A percentile compares a stretch with the other conserved stretches of the same genome.
Evolutionary conservation across 2,329 filamentous ascomycete genomes (phyloP).

Genomic region (Aspergillus brunneoviolaceus): DNA sequence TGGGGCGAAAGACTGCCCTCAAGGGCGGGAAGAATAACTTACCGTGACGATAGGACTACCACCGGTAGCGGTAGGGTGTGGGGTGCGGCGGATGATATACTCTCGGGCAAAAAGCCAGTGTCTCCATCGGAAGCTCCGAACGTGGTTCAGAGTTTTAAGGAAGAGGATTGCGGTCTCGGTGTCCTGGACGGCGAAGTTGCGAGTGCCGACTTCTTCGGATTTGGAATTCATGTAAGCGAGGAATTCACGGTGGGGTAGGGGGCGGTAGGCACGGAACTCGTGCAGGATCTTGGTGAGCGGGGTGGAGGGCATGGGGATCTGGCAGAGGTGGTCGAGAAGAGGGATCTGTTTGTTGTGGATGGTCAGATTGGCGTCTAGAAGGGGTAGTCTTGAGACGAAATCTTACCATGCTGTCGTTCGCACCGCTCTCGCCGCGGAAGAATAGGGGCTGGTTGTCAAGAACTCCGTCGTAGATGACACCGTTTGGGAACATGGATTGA

Average conservation of each 20-base stretch:
- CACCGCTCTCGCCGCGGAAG: slow-evolving; percentile 89
- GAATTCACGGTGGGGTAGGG: slow-evolving; percentile 84
- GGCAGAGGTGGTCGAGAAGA: slow-evolving; percentile 80
- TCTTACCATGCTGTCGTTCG: slow-evolving; percentile 82
- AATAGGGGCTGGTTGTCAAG: slow-evolving; percentile 68
- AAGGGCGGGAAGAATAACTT: slow-evolving; percentile 15
- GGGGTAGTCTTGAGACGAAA: not conserved
- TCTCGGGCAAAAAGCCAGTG: slow-evolving; percentile 52
- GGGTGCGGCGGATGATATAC: slow-evolving; percentile 49
- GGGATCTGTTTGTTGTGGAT: slow-evolving; percentile 57
- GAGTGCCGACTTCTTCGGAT: slow-evolving; percentile 49
- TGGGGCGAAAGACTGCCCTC: not conserved
- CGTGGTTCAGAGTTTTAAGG: slow-evolving; percentile 47
- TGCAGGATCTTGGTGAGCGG: slow-evolving; percentile 83
- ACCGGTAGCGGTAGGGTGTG: slow-evolving; percentile 49
- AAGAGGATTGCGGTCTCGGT: slow-evolving; percentile 45
- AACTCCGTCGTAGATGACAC: slow-evolving; percentile 85
- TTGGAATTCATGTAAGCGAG: slow-evolving; percentile 66
- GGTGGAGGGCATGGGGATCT: slow-evolving; percentile 84
- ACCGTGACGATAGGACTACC: slow-evolving; percentile 51
- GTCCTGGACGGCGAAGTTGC: slow-evolving; percentile 38
- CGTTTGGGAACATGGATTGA: slow-evolving; percentile 90
- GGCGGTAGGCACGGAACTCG: slow-evolving; percentile 87
- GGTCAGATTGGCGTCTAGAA: not conserved
- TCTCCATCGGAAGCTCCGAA: slow-evolving; percentile 51